Conservation (phyloP, 768 basidiomycete species). For the Inosperma sp. region DNA sequence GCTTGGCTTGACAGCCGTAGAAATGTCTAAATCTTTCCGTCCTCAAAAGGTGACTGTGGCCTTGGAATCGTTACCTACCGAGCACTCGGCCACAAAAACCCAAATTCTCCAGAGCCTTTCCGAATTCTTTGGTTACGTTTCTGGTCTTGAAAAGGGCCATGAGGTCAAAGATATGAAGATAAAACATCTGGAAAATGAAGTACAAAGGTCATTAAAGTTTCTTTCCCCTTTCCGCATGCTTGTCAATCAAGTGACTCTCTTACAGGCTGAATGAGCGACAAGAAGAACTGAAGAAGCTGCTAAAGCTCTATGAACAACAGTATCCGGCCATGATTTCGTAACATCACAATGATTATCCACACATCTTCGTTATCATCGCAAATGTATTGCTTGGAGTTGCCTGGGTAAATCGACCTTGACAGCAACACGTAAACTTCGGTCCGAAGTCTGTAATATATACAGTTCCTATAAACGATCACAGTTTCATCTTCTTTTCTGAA, state of each 20-base stretch:
- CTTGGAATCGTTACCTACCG: too few relatives aligned
- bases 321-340: slow-evolving; percentile 2
- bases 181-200: slow-evolving; percentile 24
- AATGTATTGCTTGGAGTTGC: not conserved
- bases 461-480: not conserved
- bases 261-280: slow-evolving; percentile 10
- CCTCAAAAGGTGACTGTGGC: too few relatives aligned
- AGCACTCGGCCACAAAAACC: not conserved
- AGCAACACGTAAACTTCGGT: not conserved
- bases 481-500: not conserved
- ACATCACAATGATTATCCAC: not conserved
- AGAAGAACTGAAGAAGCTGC: slow-evolving; percentile 12
- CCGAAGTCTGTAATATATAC: not conserved
- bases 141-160: slow-evolving; percentile 26
- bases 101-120: not conserved
- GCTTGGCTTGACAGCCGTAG: too few relatives aligned
- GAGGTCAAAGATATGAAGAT: slow-evolving; percentile 32
- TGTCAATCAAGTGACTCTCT: not conserved
- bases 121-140: not conserved
- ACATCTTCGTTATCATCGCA: not conserved
- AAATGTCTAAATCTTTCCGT: too few relatives aligned
- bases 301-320: slow-evolving; percentile 9
- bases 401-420: not conserved
- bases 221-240: not conserved
- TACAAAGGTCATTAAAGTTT: slow-evolving; percentile 21